These are phyloP conservation scores for Ramularia collo-cygni DNA, from an alignment of 2,329 filamentous ascomycete species.

Conservation along the genomic window DNA sequence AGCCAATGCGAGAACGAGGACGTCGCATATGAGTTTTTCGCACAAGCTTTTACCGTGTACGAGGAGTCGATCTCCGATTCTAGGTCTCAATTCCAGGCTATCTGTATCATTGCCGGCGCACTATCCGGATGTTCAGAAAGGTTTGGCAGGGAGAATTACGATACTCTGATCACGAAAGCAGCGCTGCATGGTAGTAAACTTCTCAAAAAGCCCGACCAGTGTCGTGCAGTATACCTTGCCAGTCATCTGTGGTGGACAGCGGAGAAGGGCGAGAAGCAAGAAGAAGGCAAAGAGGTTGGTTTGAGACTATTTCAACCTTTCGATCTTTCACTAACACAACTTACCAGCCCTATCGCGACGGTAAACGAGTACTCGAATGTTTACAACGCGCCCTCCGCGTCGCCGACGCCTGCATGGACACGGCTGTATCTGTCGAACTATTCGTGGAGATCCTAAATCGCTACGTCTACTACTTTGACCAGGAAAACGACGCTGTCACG, in stretches of 20 bases:
- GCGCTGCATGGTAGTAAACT: conserved; percentile 95
- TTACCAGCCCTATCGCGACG: conserved; percentile 81
- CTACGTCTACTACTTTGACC: conserved; percentile 99
- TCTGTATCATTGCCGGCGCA: conserved; percentile 85
- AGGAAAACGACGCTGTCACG: conserved; percentile 96
- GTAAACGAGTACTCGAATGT: conserved; percentile 93
- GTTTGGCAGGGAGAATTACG: conserved; percentile 96
- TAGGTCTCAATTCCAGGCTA: conserved; percentile 93
- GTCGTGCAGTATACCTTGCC: conserved; percentile 89
- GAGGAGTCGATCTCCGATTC: conserved; percentile 95
- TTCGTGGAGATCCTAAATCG: conserved; percentile 98
- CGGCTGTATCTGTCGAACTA: conserved; percentile 89
- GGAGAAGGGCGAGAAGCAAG: conserved; percentile 73
- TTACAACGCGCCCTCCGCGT: conserved; percentile 91
- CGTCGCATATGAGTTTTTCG: conserved; percentile 96
- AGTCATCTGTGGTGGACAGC: conserved; percentile 98
- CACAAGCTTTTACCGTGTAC: conserved; percentile 96
- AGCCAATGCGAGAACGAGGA: conserved; percentile 90
- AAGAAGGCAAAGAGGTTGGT: conserved; percentile 25
- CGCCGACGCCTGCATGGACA: conserved; percentile 98
- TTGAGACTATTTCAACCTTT: neutral
- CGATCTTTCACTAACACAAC: conserved; percentile 1
- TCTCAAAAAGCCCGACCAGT: conserved; percentile 96
- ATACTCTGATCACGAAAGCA: conserved; percentile 96
- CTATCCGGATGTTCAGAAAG: conserved; percentile 74